phyloP scores from a whole-genome alignment of 192 early-diverging fungal species.

The Diversispora epigaea region DNA sequence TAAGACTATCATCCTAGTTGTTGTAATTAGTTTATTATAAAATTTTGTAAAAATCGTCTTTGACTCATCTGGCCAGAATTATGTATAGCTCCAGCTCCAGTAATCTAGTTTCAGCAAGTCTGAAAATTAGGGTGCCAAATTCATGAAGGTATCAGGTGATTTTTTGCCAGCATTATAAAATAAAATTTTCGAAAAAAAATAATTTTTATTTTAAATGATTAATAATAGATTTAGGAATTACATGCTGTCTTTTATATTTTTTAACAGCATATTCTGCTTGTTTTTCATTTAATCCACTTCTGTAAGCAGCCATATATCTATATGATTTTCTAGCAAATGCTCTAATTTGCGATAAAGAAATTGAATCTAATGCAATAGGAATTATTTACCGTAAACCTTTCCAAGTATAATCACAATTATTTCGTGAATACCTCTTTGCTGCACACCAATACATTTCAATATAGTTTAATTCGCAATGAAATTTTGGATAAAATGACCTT shows the following conservation, averaged over 20 bases:
- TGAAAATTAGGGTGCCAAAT: too few species aligned
- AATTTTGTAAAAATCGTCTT: too few species aligned
- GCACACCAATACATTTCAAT: slow-evolving; percentile 38
- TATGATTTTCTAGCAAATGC: slow-evolving; percentile 27
- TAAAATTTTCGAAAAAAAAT: too few species aligned
- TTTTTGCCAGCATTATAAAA: too few species aligned
- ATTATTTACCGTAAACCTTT: slow-evolving; percentile 20
- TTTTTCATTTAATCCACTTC: slow-evolving; percentile 4
- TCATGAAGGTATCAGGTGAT: too few species aligned
- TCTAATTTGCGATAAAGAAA: slow-evolving; percentile 9
- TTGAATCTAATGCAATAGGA: slow-evolving; percentile 23
- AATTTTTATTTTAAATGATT: too few species aligned
- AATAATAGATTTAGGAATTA: not conserved
- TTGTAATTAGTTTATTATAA: too few species aligned
- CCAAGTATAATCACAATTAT: slow-evolving; percentile 34
- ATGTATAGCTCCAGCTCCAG: too few species aligned
- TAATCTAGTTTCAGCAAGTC: too few species aligned
- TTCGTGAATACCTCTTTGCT: slow-evolving; percentile 27
- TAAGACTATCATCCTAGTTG: too few species aligned
- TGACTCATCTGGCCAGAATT: too few species aligned
- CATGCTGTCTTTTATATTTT: slow-evolving; percentile 11
- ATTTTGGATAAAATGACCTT: slow-evolving; percentile 37
- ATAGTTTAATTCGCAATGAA: slow-evolving; percentile 39
- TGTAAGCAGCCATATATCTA: slow-evolving; percentile 33
- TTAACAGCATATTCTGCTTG: slow-evolving; percentile 12